Percentiles rank a stretch among this genome's conserved stretches.
Evolutionary conservation across 352 stramenopile genomes (phyloP).

Genomic region (Pythium myriotylum): DNA sequence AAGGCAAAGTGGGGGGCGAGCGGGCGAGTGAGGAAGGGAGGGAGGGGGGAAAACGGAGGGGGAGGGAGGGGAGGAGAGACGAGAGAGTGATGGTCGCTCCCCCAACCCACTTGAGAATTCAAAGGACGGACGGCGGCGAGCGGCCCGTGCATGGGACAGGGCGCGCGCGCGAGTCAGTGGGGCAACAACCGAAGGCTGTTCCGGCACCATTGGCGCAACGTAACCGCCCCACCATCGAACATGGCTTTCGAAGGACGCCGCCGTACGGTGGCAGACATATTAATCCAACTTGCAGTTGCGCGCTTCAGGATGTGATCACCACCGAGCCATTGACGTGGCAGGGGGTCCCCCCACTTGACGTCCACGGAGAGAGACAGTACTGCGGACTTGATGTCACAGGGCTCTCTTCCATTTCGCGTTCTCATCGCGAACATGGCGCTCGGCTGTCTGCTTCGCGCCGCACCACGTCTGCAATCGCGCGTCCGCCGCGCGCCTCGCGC

Average conservation of each 20-base stretch:
- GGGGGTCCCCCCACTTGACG: neutral
- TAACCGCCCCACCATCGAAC: too few relatives aligned
- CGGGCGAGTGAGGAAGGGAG: constrained; percentile 25
- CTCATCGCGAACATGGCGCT: neutral
- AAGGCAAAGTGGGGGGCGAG: constrained; percentile 4
- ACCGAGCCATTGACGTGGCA: constrained; percentile 22
- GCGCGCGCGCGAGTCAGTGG: constrained; percentile 12
- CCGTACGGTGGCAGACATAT: constrained; percentile 19
- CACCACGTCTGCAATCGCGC: too few relatives aligned
- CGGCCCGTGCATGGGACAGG: constrained; percentile 19
- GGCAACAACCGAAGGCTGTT: constrained; percentile 5
- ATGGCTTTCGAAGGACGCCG: too few relatives aligned
- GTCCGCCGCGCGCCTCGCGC: too few relatives aligned
- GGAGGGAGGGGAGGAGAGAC: constrained; percentile 6
- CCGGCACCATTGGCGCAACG: constrained; percentile 21
- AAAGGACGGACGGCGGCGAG: constrained; percentile 28
- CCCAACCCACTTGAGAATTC: constrained; percentile 42
- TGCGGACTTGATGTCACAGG: constrained; percentile 1
- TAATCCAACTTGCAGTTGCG: constrained; percentile 13
- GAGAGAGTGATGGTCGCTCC: constrained; percentile 33
- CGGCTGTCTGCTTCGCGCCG: too few relatives aligned
- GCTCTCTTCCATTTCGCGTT: constrained; percentile 3
- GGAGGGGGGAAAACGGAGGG: constrained; percentile 23
- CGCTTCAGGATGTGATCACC: constrained; percentile 6
- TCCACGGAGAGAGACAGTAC: neutral